These are phyloP conservation scores for Sisymbrium irio DNA, from an alignment of 345 rosid genomes.

Conservation along the genomic window DNA sequence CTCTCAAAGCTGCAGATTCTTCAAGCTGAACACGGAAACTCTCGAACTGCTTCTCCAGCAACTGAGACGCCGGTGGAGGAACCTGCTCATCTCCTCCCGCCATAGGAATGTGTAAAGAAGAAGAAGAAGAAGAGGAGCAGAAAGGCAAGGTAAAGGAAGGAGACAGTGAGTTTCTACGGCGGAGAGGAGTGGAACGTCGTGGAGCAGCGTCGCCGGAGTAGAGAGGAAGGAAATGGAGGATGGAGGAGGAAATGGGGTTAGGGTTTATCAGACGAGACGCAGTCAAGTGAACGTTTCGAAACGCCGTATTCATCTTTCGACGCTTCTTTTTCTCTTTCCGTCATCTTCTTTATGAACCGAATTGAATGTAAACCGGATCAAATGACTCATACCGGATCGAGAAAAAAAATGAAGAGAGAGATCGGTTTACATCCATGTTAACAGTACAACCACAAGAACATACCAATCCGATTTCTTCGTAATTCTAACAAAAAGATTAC, in stretches of 20 bases:
- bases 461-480: neutral
- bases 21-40: constrained; percentile 68
- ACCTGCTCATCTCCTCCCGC: constrained; percentile 41
- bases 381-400: neutral
- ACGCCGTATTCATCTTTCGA: constrained; percentile 41
- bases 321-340: neutral
- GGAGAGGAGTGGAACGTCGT: constrained; percentile 16
- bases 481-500: constrained; percentile 6
- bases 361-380: neutral
- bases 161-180: neutral
- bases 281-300: constrained; percentile 44
- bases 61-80: constrained; percentile 23
- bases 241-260: constrained; percentile 31
- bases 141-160: constrained; percentile 6
- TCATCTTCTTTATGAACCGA: neutral
- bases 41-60: constrained; percentile 78
- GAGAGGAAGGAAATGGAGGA: constrained; percentile 30
- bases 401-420: neutral
- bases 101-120: constrained; percentile 45
- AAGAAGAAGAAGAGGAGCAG: constrained; percentile 15
- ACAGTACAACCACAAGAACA: neutral
- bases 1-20: constrained; percentile 66
- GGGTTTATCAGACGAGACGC: constrained; percentile 49
- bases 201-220: constrained; percentile 8
- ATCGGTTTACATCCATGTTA: neutral